phyloP scores from a whole-genome alignment of 2,329 filamentous ascomycete genomes.

The Sporothrix euskadiensis region DNA sequence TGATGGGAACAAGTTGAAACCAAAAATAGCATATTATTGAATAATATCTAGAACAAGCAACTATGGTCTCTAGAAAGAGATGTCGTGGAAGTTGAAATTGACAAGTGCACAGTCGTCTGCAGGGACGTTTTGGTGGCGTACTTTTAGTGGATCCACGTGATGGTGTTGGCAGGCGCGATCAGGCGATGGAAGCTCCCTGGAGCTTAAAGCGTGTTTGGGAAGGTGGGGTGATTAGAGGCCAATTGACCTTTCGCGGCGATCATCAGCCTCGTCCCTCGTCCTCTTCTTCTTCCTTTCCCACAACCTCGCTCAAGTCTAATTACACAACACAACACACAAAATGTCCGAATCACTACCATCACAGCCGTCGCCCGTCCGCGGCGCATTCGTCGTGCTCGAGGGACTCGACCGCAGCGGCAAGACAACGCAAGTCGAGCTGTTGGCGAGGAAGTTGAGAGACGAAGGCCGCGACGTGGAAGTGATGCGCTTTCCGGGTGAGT shows the following conservation, averaged over 20 bases:
- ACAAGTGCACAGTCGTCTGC: background rate
- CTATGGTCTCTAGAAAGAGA: too few species aligned
- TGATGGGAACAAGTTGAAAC: too few species aligned
- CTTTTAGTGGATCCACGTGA: constrained; percentile 12
- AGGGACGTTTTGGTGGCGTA: background rate
- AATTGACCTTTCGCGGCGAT: background rate
- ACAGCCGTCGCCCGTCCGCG: constrained; percentile 47
- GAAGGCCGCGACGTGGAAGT: constrained; percentile 52
- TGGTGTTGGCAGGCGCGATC: background rate
- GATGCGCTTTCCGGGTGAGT: constrained; percentile 58
- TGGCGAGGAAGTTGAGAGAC: constrained; percentile 58
- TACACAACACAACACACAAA: background rate
- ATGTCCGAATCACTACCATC: background rate
- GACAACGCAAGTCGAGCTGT: constrained; percentile 78
- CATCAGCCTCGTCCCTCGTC: background rate
- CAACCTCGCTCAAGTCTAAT: background rate
- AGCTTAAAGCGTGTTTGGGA: background rate
- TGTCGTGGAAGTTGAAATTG: too few species aligned
- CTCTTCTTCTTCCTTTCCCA: background rate
- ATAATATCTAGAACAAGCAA: too few species aligned
- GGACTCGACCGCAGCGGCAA: constrained; percentile 89
- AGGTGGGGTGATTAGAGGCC: background rate
- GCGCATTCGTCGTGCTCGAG: constrained; percentile 80
- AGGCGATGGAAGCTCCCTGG: constrained; percentile 3
- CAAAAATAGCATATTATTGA: too few species aligned